A percentile compares a stretch with the other conserved stretches of the same genome.
Evolutionary conservation across 805 yeast species (phyloP).

Genomic region (Kuraishia molischiana): DNA sequence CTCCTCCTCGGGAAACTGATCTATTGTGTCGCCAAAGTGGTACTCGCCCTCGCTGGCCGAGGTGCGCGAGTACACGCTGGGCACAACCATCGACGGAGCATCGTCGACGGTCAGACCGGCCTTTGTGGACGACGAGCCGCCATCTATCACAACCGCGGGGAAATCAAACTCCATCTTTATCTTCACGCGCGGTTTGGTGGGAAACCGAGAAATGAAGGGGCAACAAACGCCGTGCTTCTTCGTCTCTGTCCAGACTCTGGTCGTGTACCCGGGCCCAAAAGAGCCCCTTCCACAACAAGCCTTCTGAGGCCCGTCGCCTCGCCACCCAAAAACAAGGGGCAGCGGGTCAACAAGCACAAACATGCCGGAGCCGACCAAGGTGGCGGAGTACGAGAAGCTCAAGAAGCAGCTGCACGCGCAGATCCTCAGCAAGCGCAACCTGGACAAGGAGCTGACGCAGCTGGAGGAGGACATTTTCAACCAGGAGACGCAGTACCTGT

Average conservation of each 20-base stretch:
- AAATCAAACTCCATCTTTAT: constrained; percentile 24
- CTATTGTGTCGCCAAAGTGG: constrained; percentile 30
- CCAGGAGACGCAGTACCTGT: constrained; percentile 68
- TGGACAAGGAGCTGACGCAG: constrained; percentile 52
- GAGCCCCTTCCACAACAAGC: too few relatives aligned
- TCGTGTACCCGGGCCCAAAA: too few relatives aligned
- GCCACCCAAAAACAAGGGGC: too few relatives aligned
- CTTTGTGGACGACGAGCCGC: constrained; percentile 52
- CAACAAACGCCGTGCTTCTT: too few relatives aligned
- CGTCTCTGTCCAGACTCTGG: too few relatives aligned
- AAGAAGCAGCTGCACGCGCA: constrained; percentile 58
- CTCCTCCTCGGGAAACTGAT: constrained; percentile 32
- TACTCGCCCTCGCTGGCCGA: constrained; percentile 13
- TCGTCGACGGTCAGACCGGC: constrained; percentile 66
- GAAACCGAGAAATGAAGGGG: too few relatives aligned
- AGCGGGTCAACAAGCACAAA: too few relatives aligned
- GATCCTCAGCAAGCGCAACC: constrained; percentile 46
- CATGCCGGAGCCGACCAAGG: constrained; percentile 13
- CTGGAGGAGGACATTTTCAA: constrained; percentile 75
- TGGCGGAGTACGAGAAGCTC: constrained; percentile 53
- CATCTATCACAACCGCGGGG: constrained; percentile 64
- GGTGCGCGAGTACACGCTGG: constrained; percentile 41
- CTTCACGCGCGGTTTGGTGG: too few relatives aligned
- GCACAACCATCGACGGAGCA: constrained; percentile 47
- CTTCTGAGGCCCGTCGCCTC: too few relatives aligned